Evolutionary conservation across 306 rosid species (phyloP), one percentile per base, ranked within the genome.

Genomic region (Quercus rubra): DNA sequence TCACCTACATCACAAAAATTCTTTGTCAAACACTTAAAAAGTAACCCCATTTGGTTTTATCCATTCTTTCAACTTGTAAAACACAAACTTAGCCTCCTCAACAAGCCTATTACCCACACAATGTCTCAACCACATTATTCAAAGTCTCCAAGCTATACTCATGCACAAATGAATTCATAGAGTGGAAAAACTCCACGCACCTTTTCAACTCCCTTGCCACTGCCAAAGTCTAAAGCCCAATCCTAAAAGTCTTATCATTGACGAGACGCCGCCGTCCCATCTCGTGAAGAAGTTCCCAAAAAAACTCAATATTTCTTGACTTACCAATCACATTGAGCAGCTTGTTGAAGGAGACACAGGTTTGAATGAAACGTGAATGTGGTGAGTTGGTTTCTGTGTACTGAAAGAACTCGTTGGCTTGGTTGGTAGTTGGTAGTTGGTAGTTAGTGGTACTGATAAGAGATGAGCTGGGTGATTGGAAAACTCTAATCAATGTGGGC

Each of bases 141-240:
- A 94, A 56, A 59, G 81, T 91, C 55, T 23, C 84, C 75, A 87
- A 20, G 10, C 84, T 86, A 74, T 92, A 94, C n/a, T 18, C 88
- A 63, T 70, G 78, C 6, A 90, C 94, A 77, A 78, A 81, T 2
- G 59, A 83, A 72, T 86, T 81, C 98, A 92, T 94, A 85, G 86
- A 80, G 58, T 91, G 93, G 78, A 91, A 94, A 17, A 92, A 73
- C 81, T 86, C 91, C 18, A 94, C 88, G 11, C 97, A 92, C 54
- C 90, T 94, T 69, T 89, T 94, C 77, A 91, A 62, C 81, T 92
- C 93, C 41, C 97, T 81, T 0, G 85, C 91, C 28, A 70, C 64
- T 5, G 97, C 98, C 12, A 94, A 35, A 1, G 93, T 88, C 87
- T 3, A 85, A 51, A 89, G 17, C 0, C 89, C 94, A 35, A 91